These are phyloP conservation scores for Podospora appendiculata DNA, from an alignment of 495 filamentous ascomycete genomes.

Conservation along the genomic window DNA sequence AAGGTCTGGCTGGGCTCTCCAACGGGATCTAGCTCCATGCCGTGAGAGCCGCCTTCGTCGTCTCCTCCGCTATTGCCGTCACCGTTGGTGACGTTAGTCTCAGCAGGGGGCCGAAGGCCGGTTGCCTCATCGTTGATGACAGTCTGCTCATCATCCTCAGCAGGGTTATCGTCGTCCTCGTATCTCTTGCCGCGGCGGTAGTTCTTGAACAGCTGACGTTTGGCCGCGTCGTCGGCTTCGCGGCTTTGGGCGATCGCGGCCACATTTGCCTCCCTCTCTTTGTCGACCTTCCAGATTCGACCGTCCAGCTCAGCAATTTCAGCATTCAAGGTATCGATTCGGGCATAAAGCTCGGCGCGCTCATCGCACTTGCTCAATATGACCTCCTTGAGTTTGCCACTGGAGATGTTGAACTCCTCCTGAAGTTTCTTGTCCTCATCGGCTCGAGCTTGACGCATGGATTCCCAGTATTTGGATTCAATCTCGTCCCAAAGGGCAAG, in stretches of 20 bases:
- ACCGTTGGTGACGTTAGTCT: too few species aligned
- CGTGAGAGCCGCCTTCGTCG: background rate
- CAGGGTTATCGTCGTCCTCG: too few species aligned
- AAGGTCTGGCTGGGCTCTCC: background rate
- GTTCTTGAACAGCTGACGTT: background rate
- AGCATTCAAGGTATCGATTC: slow-evolving; percentile 1
- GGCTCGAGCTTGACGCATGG: slow-evolving; percentile 4
- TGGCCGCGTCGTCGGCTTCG: background rate
- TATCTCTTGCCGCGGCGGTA: background rate
- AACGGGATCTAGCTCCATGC: background rate
- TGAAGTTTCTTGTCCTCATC: slow-evolving; percentile 12
- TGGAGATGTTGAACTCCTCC: background rate
- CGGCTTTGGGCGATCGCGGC: background rate
- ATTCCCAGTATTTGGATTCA: slow-evolving; percentile 19
- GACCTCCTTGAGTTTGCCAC: slow-evolving; percentile 1
- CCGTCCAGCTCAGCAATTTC: background rate
- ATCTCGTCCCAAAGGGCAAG: slow-evolving; percentile 16
- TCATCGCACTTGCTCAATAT: background rate
- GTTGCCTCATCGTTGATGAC: background rate
- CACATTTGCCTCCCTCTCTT: background rate
- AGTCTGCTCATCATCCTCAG: background rate
- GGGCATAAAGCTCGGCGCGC: background rate
- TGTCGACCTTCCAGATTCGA: background rate
- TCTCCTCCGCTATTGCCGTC: too few species aligned
- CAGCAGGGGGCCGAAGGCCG: too few species aligned